Conservation (phyloP, 768 basidiomycete genomes). For the Termitomyces sp. region DNA sequence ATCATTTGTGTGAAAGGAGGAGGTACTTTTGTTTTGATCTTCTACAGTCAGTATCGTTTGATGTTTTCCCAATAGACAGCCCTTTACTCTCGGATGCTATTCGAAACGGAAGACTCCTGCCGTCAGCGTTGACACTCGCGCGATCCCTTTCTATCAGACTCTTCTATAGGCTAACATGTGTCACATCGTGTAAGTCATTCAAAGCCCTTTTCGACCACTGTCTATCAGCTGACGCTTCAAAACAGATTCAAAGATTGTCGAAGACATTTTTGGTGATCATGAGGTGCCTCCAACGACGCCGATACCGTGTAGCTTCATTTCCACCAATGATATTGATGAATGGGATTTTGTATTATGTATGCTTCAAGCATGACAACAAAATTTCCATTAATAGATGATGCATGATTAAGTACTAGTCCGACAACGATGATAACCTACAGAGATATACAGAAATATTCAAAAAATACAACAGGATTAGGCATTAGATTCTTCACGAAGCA, state of each 20-base stretch:
- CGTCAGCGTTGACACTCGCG: neutral
- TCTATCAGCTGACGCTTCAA: neutral
- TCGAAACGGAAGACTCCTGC: neutral
- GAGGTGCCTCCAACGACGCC: constrained; percentile 36
- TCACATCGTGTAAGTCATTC: constrained; percentile 25
- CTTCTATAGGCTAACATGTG: constrained; percentile 35
- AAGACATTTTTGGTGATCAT: constrained; percentile 24
- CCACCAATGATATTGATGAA: constrained; percentile 34
- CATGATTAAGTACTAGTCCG: too few relatives aligned
- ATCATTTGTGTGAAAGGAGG: constrained; percentile 40
- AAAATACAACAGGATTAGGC: constrained; percentile 29
- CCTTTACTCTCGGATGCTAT: constrained; percentile 5
- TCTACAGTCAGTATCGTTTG: neutral
- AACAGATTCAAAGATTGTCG: constrained; percentile 19
- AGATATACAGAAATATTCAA: constrained; percentile 6
- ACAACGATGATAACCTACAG: neutral
- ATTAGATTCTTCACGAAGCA: constrained; percentile 59
- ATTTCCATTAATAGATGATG: constrained; percentile 8
- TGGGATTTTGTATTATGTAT: constrained; percentile 61
- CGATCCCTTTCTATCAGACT: constrained; percentile 38
- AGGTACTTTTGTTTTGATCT: constrained; percentile 19
- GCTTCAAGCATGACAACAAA: constrained; percentile 24
- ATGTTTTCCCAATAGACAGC: constrained; percentile 9
- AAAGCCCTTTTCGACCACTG: neutral
- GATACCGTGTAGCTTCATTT: constrained; percentile 52